Base-by-base conservation (phyloP, 169 alveolate species). In the Eimeria necatrix region DNA sequence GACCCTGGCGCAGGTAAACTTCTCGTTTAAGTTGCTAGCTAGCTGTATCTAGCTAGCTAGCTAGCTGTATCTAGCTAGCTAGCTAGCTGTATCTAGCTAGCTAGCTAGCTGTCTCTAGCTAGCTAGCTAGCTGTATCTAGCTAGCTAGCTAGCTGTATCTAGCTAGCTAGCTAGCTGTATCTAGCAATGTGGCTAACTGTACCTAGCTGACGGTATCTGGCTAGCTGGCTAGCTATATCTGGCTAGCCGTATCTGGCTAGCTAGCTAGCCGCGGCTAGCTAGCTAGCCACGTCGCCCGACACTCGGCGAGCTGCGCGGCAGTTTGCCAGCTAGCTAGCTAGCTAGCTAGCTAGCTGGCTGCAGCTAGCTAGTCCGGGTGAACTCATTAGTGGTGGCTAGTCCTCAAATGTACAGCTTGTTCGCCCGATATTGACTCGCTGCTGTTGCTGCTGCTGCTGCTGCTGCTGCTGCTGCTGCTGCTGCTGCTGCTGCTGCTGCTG, bases 1-100 rank as follows among this genome's bases (percentile, higher is more conserved):
- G 93, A 92, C 49, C 93, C 95, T 1, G 53, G 53, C 9, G 95
- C 81, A 22, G 95, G 95, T 91, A 53, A 12, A 84, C 10, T 18
- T 32, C 41, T 4, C 0, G 68, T 56, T 56, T 18, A 12, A 56
- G 12, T 56, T 56, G 68, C 68, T 56, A 56, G 68, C 68, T 56
- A 18, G 68, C 68, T 56, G 41, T 32, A 56, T 0, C 68, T 56
- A 56, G 2, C 68, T 56, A 56, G 68, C 68, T 56, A 56, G 68
- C 68, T 56, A 12, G 68, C 68, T 32, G 41, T 32, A 32, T 32
- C 41, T 32, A 32, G 41, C 41, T 32, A 32, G 41, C 41, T 32
- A 32, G 41, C 41, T 32, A 32, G 41, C 41, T 32, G 41, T 32
- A 32, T 32, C 41, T 32, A 32, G 41, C 41, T 32, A 32, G 41